Evolutionary conservation across 306 rosid species (phyloP).

Genomic region (Ziziphus jujuba): DNA sequence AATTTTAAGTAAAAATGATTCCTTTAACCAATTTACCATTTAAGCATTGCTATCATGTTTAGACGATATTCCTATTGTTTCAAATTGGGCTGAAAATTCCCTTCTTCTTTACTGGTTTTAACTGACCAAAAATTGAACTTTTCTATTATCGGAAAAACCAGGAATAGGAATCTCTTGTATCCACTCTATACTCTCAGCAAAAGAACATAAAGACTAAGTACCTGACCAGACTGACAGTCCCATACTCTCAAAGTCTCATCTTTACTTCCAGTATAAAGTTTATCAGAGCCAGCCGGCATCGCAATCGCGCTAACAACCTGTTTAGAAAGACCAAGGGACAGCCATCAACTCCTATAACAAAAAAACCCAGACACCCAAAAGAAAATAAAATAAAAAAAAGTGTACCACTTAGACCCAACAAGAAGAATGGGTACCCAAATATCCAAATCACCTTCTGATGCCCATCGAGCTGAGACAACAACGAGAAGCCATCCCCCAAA

Average conservation of each 20-base stretch:
- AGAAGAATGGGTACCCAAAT: background rate
- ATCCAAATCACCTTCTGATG: slow-evolving; percentile 60
- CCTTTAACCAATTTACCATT: no score
- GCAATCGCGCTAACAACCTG: slow-evolving; percentile 90
- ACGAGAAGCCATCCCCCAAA: slow-evolving; percentile 74
- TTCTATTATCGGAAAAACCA: no score
- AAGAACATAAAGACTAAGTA: slow-evolving; percentile 29
- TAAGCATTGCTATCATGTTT: no score
- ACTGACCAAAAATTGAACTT: no score
- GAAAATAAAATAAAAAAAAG: slow-evolving; percentile 1
- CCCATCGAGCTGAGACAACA: slow-evolving; percentile 84
- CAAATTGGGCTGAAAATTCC: no score
- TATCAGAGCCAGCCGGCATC: slow-evolving; percentile 85
- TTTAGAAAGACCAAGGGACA: slow-evolving; percentile 20
- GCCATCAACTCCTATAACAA: slow-evolving; percentile 21
- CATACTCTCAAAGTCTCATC: slow-evolving; percentile 86
- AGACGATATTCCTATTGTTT: no score
- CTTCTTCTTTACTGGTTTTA: no score
- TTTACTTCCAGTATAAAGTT: slow-evolving; percentile 89
- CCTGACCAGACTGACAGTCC: slow-evolving; percentile 99
- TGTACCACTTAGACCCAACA: background rate
- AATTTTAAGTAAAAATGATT: no score
- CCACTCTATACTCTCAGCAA: background rate
- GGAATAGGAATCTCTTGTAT: no score
- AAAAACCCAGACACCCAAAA: no score